A percentile compares a stretch with the other conserved stretches of the same genome.
Conservation (phyloP, 2,329 filamentous ascomycete species). For the Nemania sp. region DNA sequence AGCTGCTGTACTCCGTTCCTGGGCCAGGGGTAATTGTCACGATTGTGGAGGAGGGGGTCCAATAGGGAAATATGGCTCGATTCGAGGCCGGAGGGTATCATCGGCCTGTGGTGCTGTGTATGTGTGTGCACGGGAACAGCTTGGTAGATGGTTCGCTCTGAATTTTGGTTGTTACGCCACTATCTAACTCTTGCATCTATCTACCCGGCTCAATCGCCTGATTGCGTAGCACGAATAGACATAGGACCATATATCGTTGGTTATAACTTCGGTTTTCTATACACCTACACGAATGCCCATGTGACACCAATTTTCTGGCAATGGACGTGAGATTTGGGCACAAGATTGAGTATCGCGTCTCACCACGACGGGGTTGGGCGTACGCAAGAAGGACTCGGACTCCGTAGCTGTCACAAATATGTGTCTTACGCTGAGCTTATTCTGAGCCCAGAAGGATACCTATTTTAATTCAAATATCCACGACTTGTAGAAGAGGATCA, state of each 20-base stretch:
- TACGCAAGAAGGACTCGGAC: conserved; percentile 11
- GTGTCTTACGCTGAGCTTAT: not conserved
- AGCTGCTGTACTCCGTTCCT: conserved; percentile 27
- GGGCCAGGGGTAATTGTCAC: conserved; percentile 19
- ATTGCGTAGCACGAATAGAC: too few species aligned
- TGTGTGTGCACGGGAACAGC: conserved; percentile 1
- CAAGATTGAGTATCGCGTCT: not conserved
- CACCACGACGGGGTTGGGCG: not conserved
- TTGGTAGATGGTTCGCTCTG: conserved; percentile 16
- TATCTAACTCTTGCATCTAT: not conserved
- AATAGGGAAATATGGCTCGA: conserved; percentile 21
- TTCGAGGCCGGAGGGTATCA: conserved; percentile 7
- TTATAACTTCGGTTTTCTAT: too few species aligned
- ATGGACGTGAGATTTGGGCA: not conserved
- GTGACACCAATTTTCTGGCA: not conserved
- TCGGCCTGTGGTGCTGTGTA: not conserved
- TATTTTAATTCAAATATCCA: not conserved
- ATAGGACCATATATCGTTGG: too few species aligned
- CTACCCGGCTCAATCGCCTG: conserved; percentile 2
- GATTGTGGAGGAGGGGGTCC: conserved; percentile 8
- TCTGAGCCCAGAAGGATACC: not conserved
- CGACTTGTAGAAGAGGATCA: not conserved
- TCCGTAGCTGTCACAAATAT: conserved; percentile 12
- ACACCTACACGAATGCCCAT: conserved; percentile 1
- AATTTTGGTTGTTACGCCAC: conserved; percentile 11